Evolutionary conservation across 2,329 filamentous ascomycete genomes (phyloP).

Genomic region (Bipolaris sorokiniana): DNA sequence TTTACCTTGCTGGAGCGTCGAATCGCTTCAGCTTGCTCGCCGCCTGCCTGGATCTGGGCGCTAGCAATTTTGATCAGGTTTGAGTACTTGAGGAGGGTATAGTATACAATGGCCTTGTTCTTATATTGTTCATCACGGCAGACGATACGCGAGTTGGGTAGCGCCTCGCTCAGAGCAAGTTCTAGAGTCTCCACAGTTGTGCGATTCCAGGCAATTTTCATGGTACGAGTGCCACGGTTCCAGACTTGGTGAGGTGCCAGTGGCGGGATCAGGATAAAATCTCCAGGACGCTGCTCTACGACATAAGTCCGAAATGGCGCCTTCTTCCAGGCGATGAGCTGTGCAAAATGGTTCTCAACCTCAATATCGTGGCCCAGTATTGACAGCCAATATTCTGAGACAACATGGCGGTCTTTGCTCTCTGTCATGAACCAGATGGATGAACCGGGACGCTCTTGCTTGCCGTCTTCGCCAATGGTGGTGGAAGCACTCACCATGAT

Average conservation of each 20-base stretch:
- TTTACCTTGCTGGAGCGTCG: slow-evolving; percentile 60
- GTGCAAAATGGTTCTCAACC: slow-evolving; percentile 95
- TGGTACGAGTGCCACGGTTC: slow-evolving; percentile 93
- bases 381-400: slow-evolving; percentile 92
- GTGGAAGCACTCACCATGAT: slow-evolving; percentile 94
- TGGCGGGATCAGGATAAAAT: slow-evolving; percentile 92
- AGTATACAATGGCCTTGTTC: slow-evolving; percentile 95
- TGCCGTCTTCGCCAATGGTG: slow-evolving; percentile 68
- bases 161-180: slow-evolving; percentile 81
- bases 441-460: slow-evolving; percentile 76
- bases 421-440: slow-evolving; percentile 99
- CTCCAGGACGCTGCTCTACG: slow-evolving; percentile 86
- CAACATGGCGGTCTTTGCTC: slow-evolving; percentile 85
- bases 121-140: slow-evolving; percentile 99
- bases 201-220: slow-evolving; percentile 98
- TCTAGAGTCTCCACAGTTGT: slow-evolving; percentile 91
- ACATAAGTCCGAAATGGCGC: slow-evolving; percentile 92
- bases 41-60: slow-evolving; percentile 57
- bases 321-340: slow-evolving; percentile 93
- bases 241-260: slow-evolving; percentile 96
- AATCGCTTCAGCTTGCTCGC: slow-evolving; percentile 47
- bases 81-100: slow-evolving; percentile 80
- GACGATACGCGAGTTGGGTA: slow-evolving; percentile 87
- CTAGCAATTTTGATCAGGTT: slow-evolving; percentile 64
- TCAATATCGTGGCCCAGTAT: slow-evolving; percentile 95